A percentile compares a stretch with the other conserved stretches of the same genome.
phyloP scores from a whole-genome alignment of 768 basidiomycete genomes.

The Podaxis pistillaris region DNA sequence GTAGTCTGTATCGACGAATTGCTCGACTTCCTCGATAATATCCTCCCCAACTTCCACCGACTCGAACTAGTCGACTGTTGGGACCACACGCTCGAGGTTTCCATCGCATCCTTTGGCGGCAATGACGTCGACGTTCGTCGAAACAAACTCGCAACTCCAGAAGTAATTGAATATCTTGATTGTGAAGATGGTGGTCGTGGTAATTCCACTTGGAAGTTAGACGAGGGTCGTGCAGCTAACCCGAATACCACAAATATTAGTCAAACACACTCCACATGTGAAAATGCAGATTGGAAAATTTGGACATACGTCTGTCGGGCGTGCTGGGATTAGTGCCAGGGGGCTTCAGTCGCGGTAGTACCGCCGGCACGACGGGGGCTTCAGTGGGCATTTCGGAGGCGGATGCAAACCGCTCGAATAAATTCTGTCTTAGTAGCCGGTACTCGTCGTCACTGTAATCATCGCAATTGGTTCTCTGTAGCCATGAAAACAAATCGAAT shows the following conservation, averaged over 20 bases:
- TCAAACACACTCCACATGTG: background rate
- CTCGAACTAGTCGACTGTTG: constrained; percentile 35
- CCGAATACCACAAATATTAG: constrained; percentile 19
- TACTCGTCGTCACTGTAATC: constrained; percentile 77
- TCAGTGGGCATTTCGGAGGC: constrained; percentile 60
- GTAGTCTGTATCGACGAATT: constrained; percentile 46
- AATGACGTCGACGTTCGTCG: constrained; percentile 32
- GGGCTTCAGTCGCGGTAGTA: constrained; percentile 30
- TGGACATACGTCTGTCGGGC: constrained; percentile 34
- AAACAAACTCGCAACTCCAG: constrained; percentile 50
- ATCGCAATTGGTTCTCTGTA: constrained; percentile 8
- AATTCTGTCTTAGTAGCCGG: constrained; percentile 75
- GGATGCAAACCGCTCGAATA: constrained; percentile 77
- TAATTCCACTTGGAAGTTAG: constrained; percentile 40
- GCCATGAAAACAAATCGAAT: background rate
- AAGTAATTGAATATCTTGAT: constrained; percentile 52
- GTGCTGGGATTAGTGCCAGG: constrained; percentile 11
- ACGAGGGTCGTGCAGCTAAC: constrained; percentile 32
- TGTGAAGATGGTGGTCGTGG: constrained; percentile 51
- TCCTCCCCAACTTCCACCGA: constrained; percentile 35
- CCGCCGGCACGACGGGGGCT: constrained; percentile 57
- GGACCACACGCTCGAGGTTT: constrained; percentile 47
- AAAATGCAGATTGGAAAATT: background rate
- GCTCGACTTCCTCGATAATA: constrained; percentile 49
- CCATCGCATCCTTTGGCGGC: constrained; percentile 40